These are phyloP conservation scores for Leccinum variicolor DNA, from an alignment of 768 basidiomycete species.

Conservation along the genomic window DNA sequence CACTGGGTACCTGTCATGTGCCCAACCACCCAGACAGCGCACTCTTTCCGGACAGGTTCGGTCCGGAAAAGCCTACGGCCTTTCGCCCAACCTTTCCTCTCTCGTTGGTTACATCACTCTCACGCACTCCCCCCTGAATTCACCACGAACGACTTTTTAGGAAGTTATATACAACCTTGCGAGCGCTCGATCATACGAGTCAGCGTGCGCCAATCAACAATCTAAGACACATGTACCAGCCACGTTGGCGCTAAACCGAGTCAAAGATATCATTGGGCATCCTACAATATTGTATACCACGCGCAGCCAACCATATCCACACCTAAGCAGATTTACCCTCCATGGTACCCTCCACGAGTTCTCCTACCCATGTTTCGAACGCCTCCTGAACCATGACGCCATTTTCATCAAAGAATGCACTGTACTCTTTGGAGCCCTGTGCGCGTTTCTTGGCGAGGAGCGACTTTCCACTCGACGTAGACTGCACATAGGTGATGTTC, in stretches of 20 bases:
- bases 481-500: constrained; percentile 67
- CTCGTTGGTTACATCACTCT: no score
- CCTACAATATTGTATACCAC: constrained; percentile 27
- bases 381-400: constrained; percentile 74
- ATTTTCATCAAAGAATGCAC: constrained; percentile 75
- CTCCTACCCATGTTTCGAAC: constrained; percentile 79
- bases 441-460: constrained; percentile 70
- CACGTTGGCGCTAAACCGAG: background rate
- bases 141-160: background rate
- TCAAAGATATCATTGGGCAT: constrained; percentile 26
- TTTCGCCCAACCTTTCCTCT: no score
- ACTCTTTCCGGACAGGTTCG: no score
- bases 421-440: constrained; percentile 54
- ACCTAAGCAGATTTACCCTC: constrained; percentile 54
- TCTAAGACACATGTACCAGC: background rate
- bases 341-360: constrained; percentile 69
- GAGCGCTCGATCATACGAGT: no score
- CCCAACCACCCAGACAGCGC: no score
- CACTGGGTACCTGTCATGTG: no score
- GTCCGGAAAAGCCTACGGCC: no score
- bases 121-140: no score
- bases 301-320: constrained; percentile 2
- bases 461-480: constrained; percentile 83
- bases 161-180: background rate
- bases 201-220: background rate